Evolutionary conservation across 805 yeast species (phyloP).

Genomic region (Clavispora asparagi): DNA sequence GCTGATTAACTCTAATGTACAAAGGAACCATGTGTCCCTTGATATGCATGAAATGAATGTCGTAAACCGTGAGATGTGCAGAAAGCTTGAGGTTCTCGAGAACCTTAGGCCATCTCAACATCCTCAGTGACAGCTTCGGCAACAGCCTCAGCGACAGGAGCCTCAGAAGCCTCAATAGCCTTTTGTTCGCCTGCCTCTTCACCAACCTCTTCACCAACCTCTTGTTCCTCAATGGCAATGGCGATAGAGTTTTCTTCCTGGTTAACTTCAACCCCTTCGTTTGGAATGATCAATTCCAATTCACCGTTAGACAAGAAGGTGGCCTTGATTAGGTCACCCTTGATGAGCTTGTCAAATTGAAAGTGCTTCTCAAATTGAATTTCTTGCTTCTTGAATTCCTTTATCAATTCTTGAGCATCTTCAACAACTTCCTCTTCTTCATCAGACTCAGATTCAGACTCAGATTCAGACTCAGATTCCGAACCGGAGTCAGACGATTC

Average conservation of each 20-base stretch:
- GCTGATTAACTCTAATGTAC: conserved; percentile 11
- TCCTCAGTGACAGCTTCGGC: conserved; percentile 6
- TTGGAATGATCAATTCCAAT: conserved; percentile 39
- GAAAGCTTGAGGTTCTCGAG: not conserved
- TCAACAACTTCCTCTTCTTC: conserved; percentile 36
- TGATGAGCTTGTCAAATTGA: conserved; percentile 35
- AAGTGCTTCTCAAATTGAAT: conserved; percentile 39
- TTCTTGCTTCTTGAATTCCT: conserved; percentile 35
- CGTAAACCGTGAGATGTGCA: not conserved
- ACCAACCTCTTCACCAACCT: too few species aligned
- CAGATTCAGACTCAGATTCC: conserved; percentile 13
- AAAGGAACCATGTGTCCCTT: conserved; percentile 6
- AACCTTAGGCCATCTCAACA: conserved; percentile 14
- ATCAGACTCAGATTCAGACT: conserved; percentile 10
- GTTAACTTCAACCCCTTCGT: conserved; percentile 17
- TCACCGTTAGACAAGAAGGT: conserved; percentile 34
- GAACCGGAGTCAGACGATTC: conserved; percentile 5
- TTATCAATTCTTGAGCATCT: conserved; percentile 33
- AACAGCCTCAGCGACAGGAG: conserved; percentile 11
- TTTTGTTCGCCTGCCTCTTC: conserved; percentile 1
- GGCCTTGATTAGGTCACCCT: conserved; percentile 34
- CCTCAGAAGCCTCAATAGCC: conserved; percentile 7
- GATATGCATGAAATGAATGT: conserved; percentile 6
- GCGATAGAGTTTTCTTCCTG: conserved; percentile 20
- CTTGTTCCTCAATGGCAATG: conserved; percentile 20